Conservation (phyloP, 2,329 filamentous ascomycete species). For the Aspergillus sojae region DNA sequence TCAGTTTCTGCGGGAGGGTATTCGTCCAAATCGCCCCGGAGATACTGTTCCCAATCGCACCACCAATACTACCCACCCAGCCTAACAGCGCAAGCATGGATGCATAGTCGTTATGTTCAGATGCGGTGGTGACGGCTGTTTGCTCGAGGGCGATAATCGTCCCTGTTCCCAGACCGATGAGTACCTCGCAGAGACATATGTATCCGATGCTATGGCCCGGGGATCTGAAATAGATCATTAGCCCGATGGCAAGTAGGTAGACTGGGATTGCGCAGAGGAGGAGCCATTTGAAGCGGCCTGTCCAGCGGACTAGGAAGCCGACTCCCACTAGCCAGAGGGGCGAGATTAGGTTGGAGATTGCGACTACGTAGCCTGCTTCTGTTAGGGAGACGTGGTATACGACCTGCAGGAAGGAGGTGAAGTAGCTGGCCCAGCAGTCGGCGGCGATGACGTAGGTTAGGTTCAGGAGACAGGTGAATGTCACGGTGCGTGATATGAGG, state of each 20-base stretch:
- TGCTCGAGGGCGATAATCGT: constrained; percentile 55
- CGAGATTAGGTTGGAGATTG: constrained; percentile 55
- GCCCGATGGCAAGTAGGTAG: constrained; percentile 50
- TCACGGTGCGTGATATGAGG: constrained; percentile 40
- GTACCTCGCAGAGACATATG: constrained; percentile 57
- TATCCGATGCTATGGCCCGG: constrained; percentile 50
- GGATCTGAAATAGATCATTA: constrained; percentile 57
- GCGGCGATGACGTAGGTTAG: constrained; percentile 22
- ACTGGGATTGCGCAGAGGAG: constrained; percentile 52
- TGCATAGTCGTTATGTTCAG: constrained; percentile 56
- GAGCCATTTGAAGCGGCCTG: constrained; percentile 54
- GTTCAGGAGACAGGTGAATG: constrained; percentile 28
- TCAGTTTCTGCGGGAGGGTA: constrained; percentile 39
- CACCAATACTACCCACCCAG: constrained; percentile 34
- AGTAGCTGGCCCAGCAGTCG: constrained; percentile 32
- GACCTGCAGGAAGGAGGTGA: constrained; percentile 39
- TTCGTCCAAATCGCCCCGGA: constrained; percentile 37
- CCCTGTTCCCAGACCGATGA: constrained; percentile 57
- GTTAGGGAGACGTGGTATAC: constrained; percentile 34
- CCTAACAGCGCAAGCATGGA: constrained; percentile 51
- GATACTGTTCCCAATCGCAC: constrained; percentile 33
- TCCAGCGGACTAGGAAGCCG: constrained; percentile 51
- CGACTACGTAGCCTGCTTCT: constrained; percentile 45
- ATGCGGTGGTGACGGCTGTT: constrained; percentile 56
- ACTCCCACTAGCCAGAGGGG: constrained; percentile 59